phyloP scores from a whole-genome alignment of 805 yeast species.

The Candida sakaeoensis region DNA sequence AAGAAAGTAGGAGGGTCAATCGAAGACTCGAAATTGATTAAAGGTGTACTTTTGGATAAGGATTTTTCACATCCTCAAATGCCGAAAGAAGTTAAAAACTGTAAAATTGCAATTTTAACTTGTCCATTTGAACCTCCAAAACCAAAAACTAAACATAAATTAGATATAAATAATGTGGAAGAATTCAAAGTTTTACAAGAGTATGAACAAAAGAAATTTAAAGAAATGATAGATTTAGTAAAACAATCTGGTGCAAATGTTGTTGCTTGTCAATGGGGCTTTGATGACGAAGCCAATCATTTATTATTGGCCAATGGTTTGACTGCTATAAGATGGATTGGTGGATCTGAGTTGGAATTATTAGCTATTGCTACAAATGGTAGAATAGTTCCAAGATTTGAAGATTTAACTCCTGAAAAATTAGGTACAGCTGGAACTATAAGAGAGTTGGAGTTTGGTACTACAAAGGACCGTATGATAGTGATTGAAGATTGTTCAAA shows the following conservation, averaged over 20 bases:
- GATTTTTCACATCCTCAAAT: constrained; percentile 98
- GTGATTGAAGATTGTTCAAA: constrained; percentile 88
- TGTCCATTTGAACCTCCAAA: constrained; percentile 99
- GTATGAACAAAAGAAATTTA: constrained; percentile 88
- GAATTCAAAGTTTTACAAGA: constrained; percentile 88
- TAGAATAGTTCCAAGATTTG: constrained; percentile 94
- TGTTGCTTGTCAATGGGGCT: constrained; percentile 99
- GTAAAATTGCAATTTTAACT: constrained; percentile 89
- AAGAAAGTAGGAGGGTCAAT: constrained; percentile 95
- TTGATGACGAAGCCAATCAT: constrained; percentile 98
- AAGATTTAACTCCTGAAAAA: constrained; percentile 77
- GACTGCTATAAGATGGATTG: constrained; percentile 99
- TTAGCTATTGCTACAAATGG: constrained; percentile 98
- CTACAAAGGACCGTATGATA: constrained; percentile 93
- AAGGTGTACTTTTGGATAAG: constrained; percentile 92
- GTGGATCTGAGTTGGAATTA: constrained; percentile 93
- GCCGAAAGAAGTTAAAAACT: constrained; percentile 78
- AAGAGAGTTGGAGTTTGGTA: constrained; percentile 89
- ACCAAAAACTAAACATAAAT: constrained; percentile 97
- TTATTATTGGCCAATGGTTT: constrained; percentile 79
- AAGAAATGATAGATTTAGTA: constrained; percentile 82
- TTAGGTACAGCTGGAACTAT: constrained; percentile 86
- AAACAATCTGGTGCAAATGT: constrained; percentile 91
- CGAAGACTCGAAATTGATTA: constrained; percentile 78
- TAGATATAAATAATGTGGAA: constrained; percentile 89